Evolutionary conservation across 306 rosid genomes (phyloP), one percentile per base, ranked within the genome.

Genomic region (Ceratonia siliqua): DNA sequence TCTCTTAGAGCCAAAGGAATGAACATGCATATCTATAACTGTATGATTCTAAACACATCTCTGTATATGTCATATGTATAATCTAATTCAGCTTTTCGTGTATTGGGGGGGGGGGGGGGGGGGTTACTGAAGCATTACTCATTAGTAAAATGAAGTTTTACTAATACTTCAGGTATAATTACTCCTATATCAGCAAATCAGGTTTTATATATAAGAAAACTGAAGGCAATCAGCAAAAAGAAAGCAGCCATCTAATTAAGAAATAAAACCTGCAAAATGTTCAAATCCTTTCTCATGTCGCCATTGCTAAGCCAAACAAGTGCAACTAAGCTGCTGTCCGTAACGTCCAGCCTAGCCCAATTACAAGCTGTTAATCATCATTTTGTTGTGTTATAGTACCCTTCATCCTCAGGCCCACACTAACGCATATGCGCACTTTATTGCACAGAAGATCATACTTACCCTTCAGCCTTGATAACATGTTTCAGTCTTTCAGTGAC

Each of bases 211-310:
- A 35, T 36, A 39, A 45, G 53, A 52, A 64, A 79, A 55, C 17
- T 49, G 15, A 76, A 71, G 27, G 38, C 30, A 39, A 36, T 18
- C 41, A 33, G 42, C 14, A 35, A 53, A 53, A 41, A 2, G 2
- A 39, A 22, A 39, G n/a, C 41, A 64, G 22, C n/a, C 46, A 24
- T 18, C 0, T 5, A 66, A 33, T 20, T 62, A 17, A 76, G 65
- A 52, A 18, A 49, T 12, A 28, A 61, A 73, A 93, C 98, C 98
- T 93, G 98, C 84, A 93, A 85, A 58, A 90, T 90, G 56, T 93
- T 93, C 84, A 93, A 77, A 25, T 93, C 98, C 87, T 86, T 93
- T 85, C 98, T 90, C 97, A 93, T 93, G 77, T 93, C 98, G 64
- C 98, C 98, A 74, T 82, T 90, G 89, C 98, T 86, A 38, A 93